A percentile compares a stretch with the other conserved stretches of the same genome.
phyloP scores from a whole-genome alignment of 768 basidiomycete genomes.

The Termitomyces sp. region DNA sequence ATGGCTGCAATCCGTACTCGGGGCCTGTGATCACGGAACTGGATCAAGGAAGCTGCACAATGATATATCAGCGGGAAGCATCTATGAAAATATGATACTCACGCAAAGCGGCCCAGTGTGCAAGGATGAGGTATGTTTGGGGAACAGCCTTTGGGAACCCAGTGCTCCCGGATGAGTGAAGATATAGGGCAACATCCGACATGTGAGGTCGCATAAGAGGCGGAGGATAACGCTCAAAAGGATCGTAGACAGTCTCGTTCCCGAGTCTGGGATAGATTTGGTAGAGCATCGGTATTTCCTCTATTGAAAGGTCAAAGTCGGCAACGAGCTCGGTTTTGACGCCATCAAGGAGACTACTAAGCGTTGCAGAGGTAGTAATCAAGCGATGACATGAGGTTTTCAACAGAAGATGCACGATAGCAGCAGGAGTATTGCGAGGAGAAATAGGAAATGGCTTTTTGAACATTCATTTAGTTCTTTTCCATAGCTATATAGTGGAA shows the following conservation, averaged over 20 bases:
- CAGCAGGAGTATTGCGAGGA: constrained; percentile 23
- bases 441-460: constrained; percentile 28
- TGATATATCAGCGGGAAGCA: not conserved
- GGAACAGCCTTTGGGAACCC: constrained; percentile 32
- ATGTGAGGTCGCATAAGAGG: not conserved
- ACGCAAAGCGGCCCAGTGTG: constrained; percentile 23
- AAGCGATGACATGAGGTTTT: constrained; percentile 27
- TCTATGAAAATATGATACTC: constrained; percentile 1
- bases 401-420: constrained; percentile 22
- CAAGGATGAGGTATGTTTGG: constrained; percentile 16
- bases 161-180: constrained; percentile 38
- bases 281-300: constrained; percentile 7
- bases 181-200: constrained; percentile 15
- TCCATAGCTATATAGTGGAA: too few species aligned
- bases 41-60: constrained; percentile 5
- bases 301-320: constrained; percentile 13
- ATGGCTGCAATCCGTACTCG: constrained; percentile 17
- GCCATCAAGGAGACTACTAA: constrained; percentile 17
- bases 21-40: constrained; percentile 10
- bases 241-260: constrained; percentile 4
- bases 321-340: constrained; percentile 16
- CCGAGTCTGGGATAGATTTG: constrained; percentile 14
- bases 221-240: constrained; percentile 10
- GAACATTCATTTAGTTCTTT: not conserved
- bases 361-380: constrained; percentile 22